Conservation (phyloP, 257 asterid genomes). For the Solanum gracilifrons region DNA sequence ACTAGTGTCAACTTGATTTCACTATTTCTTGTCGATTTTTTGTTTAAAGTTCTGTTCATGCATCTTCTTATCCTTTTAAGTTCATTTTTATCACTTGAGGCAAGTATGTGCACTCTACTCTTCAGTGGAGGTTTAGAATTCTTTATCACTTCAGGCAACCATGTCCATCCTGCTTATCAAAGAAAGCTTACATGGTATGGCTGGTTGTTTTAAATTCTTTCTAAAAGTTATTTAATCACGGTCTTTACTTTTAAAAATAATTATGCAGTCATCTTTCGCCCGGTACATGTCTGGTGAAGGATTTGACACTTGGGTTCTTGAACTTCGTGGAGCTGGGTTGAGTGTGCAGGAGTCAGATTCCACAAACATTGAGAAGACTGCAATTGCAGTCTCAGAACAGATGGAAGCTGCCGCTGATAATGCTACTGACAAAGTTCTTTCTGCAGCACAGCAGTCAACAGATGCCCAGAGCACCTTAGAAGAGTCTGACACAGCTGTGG, state of each 20-base stretch:
- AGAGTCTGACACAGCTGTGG: constrained; percentile 27
- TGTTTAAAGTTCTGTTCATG: not conserved
- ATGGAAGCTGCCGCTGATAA: constrained; percentile 55
- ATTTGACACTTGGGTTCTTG: constrained; percentile 97
- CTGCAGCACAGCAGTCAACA: constrained; percentile 31
- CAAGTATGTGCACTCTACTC: not conserved
- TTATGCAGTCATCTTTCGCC: constrained; percentile 86
- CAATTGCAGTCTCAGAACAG: constrained; percentile 37
- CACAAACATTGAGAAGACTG: constrained; percentile 56
- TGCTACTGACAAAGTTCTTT: constrained; percentile 29
- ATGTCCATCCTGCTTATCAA: not conserved
- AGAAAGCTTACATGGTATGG: not conserved
- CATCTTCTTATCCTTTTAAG: not conserved
- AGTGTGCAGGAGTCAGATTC: constrained; percentile 45
- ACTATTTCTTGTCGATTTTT: not conserved
- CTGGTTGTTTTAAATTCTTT: not conserved
- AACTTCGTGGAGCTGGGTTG: constrained; percentile 96
- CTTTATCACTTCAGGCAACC: not conserved
- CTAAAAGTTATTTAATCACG: not conserved
- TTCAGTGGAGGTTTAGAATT: not conserved
- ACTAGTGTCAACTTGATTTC: not conserved
- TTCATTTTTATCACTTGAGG: not conserved
- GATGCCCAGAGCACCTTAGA: constrained; percentile 12
- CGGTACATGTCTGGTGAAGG: constrained; percentile 97
- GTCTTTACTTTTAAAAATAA: constrained; percentile 3